Evolutionary conservation across 805 yeast genomes (phyloP).

Genomic region (Myxozyma nipponensis): DNA sequence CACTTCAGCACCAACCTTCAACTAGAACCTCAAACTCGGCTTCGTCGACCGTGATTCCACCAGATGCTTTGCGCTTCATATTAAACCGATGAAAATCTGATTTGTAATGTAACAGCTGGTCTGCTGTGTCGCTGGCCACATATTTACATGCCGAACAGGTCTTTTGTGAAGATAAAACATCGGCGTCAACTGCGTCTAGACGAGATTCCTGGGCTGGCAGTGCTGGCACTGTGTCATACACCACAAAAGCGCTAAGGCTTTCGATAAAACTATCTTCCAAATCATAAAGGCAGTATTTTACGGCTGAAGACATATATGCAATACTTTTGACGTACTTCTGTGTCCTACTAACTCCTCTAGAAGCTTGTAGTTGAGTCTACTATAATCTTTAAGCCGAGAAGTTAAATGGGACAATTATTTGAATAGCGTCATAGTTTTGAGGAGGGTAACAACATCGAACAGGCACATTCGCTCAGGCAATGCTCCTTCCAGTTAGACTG

Average conservation of each 20-base stretch:
- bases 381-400: no score
- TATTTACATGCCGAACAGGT: constrained; percentile 4
- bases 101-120: constrained; percentile 47
- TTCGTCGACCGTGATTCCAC: constrained; percentile 48
- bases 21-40: constrained; percentile 55
- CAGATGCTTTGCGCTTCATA: constrained; percentile 49
- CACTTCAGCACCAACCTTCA: constrained; percentile 39
- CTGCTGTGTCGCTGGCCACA: constrained; percentile 5
- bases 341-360: no score
- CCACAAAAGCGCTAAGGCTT: not conserved
- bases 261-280: not conserved
- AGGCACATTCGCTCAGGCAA: no score
- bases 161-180: not conserved
- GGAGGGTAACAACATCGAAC: no score
- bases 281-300: not conserved
- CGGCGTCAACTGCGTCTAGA: not conserved
- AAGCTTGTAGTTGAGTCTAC: no score
- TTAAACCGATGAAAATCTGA: constrained; percentile 59
- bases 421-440: no score
- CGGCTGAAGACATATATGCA: no score
- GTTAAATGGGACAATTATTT: no score
- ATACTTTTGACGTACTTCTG: no score
- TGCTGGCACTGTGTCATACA: no score
- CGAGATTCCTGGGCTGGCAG: not conserved
- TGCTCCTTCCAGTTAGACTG: no score